Percentiles rank a stretch among this genome's conserved stretches.
These are phyloP conservation scores for Opeltia flavorubescens DNA, from an alignment of 495 filamentous ascomycete species.

Conservation along the genomic window DNA sequence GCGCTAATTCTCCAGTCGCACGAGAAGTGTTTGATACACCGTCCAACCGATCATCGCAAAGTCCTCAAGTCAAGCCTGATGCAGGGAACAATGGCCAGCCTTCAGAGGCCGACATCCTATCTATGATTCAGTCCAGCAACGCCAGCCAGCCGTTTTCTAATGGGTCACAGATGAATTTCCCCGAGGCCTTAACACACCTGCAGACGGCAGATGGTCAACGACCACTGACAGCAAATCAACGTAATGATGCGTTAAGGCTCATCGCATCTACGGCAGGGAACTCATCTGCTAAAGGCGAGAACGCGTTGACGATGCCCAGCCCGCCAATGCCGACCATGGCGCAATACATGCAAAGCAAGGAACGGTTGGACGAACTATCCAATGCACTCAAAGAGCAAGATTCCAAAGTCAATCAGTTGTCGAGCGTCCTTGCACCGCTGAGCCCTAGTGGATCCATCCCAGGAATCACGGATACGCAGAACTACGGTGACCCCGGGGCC, in stretches of 20 bases:
- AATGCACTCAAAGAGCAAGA: slow-evolving; percentile 62
- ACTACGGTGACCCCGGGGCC: slow-evolving; percentile 4
- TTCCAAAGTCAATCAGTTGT: slow-evolving; percentile 54
- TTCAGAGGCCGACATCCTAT: slow-evolving; percentile 68
- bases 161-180: slow-evolving; percentile 46
- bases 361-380: slow-evolving; percentile 62
- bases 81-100: slow-evolving; percentile 10
- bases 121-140: slow-evolving; percentile 63
- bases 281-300: slow-evolving; percentile 22
- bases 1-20: slow-evolving; percentile 8
- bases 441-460: slow-evolving; percentile 71
- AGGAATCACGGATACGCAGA: slow-evolving; percentile 37
- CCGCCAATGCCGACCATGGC: slow-evolving; percentile 50
- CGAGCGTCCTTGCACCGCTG: slow-evolving; percentile 56
- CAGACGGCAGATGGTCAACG: slow-evolving; percentile 48
- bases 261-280: slow-evolving; percentile 44
- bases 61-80: slow-evolving; percentile 13
- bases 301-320: slow-evolving; percentile 45
- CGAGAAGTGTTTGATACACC: slow-evolving; percentile 19
- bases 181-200: slow-evolving; percentile 57
- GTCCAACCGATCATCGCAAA: slow-evolving; percentile 13
- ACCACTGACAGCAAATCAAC: slow-evolving; percentile 62
- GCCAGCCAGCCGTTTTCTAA: slow-evolving; percentile 39
- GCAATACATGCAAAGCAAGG: slow-evolving; percentile 57
- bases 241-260: slow-evolving; percentile 63